A percentile compares a stretch with the other conserved stretches of the same genome.
These are phyloP conservation scores for Fusarium hainanense DNA, from an alignment of 2,329 filamentous ascomycete species.

Conservation along the genomic window DNA sequence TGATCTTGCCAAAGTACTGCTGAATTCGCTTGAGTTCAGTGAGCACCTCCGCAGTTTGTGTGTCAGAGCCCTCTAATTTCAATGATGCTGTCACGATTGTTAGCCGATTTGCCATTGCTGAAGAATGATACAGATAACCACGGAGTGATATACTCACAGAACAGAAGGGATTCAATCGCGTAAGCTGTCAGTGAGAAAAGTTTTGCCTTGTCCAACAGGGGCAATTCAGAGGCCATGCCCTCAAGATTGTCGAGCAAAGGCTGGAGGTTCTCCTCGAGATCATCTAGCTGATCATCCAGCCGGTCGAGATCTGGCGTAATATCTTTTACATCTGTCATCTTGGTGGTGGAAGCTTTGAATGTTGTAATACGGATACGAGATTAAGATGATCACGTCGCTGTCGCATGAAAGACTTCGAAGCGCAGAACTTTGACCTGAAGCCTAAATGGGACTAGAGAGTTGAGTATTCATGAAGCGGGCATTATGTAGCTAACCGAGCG, in stretches of 20 bases:
- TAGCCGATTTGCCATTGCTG: background rate
- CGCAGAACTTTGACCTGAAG: constrained; percentile 37
- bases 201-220: constrained; percentile 94
- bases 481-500: constrained; percentile 11
- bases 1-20: constrained; percentile 94
- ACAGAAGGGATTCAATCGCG: constrained; percentile 88
- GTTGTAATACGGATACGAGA: constrained; percentile 10
- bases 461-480: constrained; percentile 13
- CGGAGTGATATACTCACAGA: constrained; percentile 65
- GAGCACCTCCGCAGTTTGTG: constrained; percentile 87
- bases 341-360: constrained; percentile 8
- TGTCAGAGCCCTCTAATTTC: constrained; percentile 80
- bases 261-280: constrained; percentile 76
- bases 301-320: constrained; percentile 76
- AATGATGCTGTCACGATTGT: constrained; percentile 67
- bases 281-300: constrained; percentile 82
- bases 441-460: constrained; percentile 30
- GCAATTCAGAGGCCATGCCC: constrained; percentile 79
- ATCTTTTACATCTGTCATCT: constrained; percentile 61
- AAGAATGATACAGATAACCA: background rate
- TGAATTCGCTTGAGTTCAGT: constrained; percentile 86
- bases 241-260: constrained; percentile 78
- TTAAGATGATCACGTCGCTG: constrained; percentile 26
- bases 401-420: constrained; percentile 38
- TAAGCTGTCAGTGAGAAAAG: constrained; percentile 90